Evolutionary conservation across 164 flowering plant species (phyloP), one percentile per base, ranked within the genome.

Genomic region (Magnolia sinica): DNA sequence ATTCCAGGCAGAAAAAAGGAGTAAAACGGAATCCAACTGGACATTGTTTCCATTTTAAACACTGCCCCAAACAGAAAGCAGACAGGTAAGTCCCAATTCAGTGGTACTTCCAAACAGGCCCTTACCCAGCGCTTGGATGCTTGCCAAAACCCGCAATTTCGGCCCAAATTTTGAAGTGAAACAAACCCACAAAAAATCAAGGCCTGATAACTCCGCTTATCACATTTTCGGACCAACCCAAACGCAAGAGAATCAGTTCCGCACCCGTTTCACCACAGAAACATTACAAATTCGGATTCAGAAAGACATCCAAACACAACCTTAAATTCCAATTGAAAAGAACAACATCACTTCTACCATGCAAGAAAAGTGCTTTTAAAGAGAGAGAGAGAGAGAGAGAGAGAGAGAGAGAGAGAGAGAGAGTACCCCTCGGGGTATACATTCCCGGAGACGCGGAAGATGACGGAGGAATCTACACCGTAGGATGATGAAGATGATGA

Each of bases 361-460:
- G 11, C 61, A 55, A 55, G 13, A 16, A 52, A 55, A 55, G 61
- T 16, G 13, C 8, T 55, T 10, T 16, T 55, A 55, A 10, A 10
- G 13, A 2, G 11, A 2, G 0, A 2, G 59, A 52, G 59, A 52
- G 59, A 52, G 59, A 55, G 18, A 9, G 59, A 55, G 59, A 55
- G 59, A 55, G 59, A 55, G 59, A 55, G 59, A 55, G 59, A 55
- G 59, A 55, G 59, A 10, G 61, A 55, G 61, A 20, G 45, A 31
- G 14, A 68, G 13, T 70, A 70, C 73, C 73, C 58, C 2, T 70
- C 58, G 13, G 73, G 73, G 10, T 70, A 20, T 20, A 70, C 73
- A 49, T 70, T 70, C n/a, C 73, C 73, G 0, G 1, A 8, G 58
- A 70, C 58, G n/a, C 14, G 55, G 13, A 70, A 70, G 58, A 70